A percentile compares a stretch with the other conserved stretches of the same genome.
These are phyloP conservation scores for Lactarius vividus DNA, from an alignment of 768 basidiomycete genomes.

Conservation along the genomic window DNA sequence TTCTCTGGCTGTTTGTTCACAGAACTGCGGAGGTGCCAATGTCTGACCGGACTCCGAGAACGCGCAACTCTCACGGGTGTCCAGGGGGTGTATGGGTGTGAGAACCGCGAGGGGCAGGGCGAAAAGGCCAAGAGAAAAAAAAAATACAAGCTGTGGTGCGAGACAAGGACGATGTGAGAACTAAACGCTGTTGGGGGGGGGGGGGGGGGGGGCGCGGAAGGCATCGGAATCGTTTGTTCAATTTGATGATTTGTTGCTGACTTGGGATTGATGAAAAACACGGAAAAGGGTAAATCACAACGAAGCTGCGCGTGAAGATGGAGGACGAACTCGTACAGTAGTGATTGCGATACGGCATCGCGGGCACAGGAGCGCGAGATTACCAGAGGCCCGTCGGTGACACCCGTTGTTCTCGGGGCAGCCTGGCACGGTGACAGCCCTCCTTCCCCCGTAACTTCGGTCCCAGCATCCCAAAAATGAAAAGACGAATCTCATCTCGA, in stretches of 20 bases:
- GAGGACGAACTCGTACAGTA: background rate
- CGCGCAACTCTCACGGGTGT: background rate
- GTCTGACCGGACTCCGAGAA: background rate
- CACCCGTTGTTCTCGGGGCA: background rate
- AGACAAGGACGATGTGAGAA: background rate
- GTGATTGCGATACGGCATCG: background rate
- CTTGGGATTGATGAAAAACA: background rate
- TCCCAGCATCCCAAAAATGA: background rate
- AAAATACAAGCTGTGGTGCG: background rate
- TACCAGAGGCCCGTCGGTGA: background rate
- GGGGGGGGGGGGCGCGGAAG: too few species aligned
- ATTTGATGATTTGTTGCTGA: background rate
- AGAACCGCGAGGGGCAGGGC: background rate
- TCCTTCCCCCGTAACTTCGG: background rate
- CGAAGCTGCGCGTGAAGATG: background rate
- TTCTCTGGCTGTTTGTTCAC: background rate
- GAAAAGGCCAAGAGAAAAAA: background rate
- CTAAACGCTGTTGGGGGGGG: background rate
- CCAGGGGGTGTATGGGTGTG: background rate
- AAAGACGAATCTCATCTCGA: background rate
- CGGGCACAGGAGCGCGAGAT: background rate
- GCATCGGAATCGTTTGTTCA: background rate
- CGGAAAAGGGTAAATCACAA: background rate
- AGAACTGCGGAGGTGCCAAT: background rate
- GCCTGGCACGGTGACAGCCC: too few species aligned